These are phyloP conservation scores for Holtermannia corniformis DNA, from an alignment of 768 basidiomycete species.

Conservation along the genomic window DNA sequence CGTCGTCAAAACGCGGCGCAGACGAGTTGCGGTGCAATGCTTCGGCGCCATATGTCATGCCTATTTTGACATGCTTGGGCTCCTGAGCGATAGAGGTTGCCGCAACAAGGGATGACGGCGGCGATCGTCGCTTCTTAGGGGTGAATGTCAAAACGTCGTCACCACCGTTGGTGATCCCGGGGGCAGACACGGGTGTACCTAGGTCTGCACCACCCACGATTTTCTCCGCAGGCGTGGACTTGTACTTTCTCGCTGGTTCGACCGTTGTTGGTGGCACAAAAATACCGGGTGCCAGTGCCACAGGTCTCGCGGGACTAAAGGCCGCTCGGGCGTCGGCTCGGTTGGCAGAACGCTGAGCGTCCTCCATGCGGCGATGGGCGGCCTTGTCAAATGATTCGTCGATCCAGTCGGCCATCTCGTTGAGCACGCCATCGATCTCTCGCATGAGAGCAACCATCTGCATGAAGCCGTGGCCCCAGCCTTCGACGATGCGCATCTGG, in stretches of 20 bases:
- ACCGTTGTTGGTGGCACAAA: constrained; percentile 18
- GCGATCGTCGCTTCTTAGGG: constrained; percentile 47
- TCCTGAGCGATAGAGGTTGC: constrained; percentile 9
- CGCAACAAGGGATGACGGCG: not conserved
- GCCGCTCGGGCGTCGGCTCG: constrained; percentile 31
- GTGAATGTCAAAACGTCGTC: constrained; percentile 58
- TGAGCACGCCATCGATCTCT: constrained; percentile 68
- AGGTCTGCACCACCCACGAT: constrained; percentile 33
- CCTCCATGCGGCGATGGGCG: constrained; percentile 17
- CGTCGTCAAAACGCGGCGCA: constrained; percentile 23
- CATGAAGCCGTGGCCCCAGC: constrained; percentile 94
- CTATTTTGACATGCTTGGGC: constrained; percentile 23
- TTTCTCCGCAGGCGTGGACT: constrained; percentile 14
- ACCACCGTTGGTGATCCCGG: constrained; percentile 2
- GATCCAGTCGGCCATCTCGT: constrained; percentile 86
- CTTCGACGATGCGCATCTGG: constrained; percentile 80
- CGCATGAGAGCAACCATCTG: constrained; percentile 83
- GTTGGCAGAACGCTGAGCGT: constrained; percentile 16
- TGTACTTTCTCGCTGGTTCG: constrained; percentile 31
- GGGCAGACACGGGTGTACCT: constrained; percentile 8
- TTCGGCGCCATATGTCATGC: constrained; percentile 13
- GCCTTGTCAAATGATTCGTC: constrained; percentile 56
- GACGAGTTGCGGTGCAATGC: constrained; percentile 19
- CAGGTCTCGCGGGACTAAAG: constrained; percentile 15
- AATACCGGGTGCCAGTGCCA: constrained; percentile 11